Evolutionary conservation across 2,329 filamentous ascomycete species (phyloP).

Genomic region (Akanthomyces muscarius): DNA sequence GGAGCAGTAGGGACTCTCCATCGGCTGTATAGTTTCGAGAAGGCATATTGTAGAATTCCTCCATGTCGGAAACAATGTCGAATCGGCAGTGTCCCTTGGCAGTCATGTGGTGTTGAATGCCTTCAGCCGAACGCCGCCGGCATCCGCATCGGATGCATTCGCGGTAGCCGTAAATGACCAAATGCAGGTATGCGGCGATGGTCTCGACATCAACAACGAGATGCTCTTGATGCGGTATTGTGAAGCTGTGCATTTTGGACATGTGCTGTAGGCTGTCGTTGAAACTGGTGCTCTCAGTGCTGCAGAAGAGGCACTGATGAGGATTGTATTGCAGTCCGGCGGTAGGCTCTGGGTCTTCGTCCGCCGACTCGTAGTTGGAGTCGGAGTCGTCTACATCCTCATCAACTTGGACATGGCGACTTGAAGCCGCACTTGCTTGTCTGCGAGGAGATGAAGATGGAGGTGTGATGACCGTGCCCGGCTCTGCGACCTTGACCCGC

Average conservation of each 20-base stretch:
- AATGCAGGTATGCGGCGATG: conserved; percentile 44
- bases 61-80: conserved; percentile 36
- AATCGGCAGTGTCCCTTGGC: conserved; percentile 47
- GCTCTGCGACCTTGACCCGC: conserved; percentile 22
- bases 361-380: not conserved
- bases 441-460: conserved; percentile 10
- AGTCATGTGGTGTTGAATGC: conserved; percentile 48
- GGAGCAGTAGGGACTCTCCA: conserved; percentile 28
- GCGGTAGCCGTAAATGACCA: conserved; percentile 45
- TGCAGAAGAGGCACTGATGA: conserved; percentile 42
- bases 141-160: conserved; percentile 50
- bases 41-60: conserved; percentile 36
- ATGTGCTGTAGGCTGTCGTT: conserved; percentile 44
- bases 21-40: conserved; percentile 17
- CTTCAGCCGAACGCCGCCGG: conserved; percentile 39
- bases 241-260: conserved; percentile 44
- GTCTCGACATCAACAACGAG: conserved; percentile 44
- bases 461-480: conserved; percentile 19
- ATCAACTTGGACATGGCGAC: not conserved
- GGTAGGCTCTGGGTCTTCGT: not conserved
- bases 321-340: conserved; percentile 25
- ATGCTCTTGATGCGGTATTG: conserved; percentile 36
- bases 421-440: not conserved
- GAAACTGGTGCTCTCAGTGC: conserved; percentile 26
- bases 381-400: not conserved